Base-by-base conservation (phyloP, 2,329 filamentous ascomycete genomes). In the Leptodontidium sp. region DNA sequence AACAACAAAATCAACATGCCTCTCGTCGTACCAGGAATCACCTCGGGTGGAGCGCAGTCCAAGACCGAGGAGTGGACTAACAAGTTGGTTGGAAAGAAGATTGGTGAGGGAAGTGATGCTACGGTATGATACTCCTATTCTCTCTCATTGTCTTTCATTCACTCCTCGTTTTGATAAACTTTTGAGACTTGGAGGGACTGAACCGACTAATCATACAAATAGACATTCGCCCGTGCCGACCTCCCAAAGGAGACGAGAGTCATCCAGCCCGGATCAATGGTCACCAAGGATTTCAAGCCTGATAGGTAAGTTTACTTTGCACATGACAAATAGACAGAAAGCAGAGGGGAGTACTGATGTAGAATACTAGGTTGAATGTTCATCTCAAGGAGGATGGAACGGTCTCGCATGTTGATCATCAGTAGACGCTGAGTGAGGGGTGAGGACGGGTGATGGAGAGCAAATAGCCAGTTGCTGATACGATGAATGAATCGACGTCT, bases 11-110 rank as follows among this genome's bases (percentile, higher is more conserved):
- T 70, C 81, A 89, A 78, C 6, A 86, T 91, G 88, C 88, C 88
- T 86, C 88, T 90, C 80, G 83, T 90, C 74, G 84, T 89, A 21
- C 87, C 88, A 66, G 86, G 85, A 76, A 80, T 89, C 74, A 88
- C 82, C 71, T 82, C 74, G 62, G 75, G 80, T 40, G 71, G 71
- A 45, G 71, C 69, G 47, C 68, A 69, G 29, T 69, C 67, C 77
- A 82, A 83, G 79, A 86, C 84, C 45, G 81, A 87, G 68, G 82
- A 88, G 75, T 91, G 88, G 88, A 81, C 80, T 72, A 85, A 84
- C 79, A 89, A 89, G 82, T 82, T 91, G 4, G 84, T 88, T 57
- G 88, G 88, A 76, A 91, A 90, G 86, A 90, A 83, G 59, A 79
- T 90, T 14, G 83, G 83, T 12, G 87, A 88, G 0, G 77, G 79